Evolutionary conservation across 2,329 filamentous ascomycete genomes (phyloP).

Genomic region (Cladorrhinum sp.): DNA sequence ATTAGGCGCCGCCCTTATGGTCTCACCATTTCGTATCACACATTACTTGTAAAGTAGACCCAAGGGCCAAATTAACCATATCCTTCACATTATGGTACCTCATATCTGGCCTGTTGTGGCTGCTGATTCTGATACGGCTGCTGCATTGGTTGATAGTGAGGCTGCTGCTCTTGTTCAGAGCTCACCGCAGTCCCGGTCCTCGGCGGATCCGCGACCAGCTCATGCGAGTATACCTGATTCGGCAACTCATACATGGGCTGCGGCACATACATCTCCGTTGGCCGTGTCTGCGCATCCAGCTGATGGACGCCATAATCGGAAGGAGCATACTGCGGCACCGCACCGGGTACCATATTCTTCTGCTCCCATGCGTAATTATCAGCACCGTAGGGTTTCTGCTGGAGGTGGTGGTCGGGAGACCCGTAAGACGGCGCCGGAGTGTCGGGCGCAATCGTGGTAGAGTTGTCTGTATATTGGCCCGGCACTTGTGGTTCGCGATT

Average conservation of each 20-base stretch:
- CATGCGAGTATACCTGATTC: slow-evolving; percentile 31
- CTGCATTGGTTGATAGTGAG: not conserved
- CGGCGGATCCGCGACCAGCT: slow-evolving; percentile 34
- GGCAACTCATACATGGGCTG: slow-evolving; percentile 34
- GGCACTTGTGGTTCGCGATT: not conserved
- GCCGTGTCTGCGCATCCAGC: slow-evolving; percentile 21
- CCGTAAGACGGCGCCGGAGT: slow-evolving; percentile 19
- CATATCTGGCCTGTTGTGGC: not conserved
- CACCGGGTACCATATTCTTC: no score
- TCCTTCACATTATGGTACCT: not conserved
- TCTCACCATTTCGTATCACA: no score
- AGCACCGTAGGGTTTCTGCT: not conserved
- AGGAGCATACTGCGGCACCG: not conserved
- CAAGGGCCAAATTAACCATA: not conserved
- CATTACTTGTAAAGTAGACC: not conserved
- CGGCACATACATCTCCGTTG: slow-evolving; percentile 30
- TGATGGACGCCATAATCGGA: slow-evolving; percentile 16
- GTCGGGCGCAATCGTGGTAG: slow-evolving; percentile 17
- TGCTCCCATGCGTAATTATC: not conserved
- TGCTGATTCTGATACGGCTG: not conserved
- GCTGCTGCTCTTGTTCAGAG: not conserved
- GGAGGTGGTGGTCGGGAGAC: slow-evolving; percentile 8
- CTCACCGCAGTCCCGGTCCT: not conserved
- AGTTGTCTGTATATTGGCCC: slow-evolving; percentile 13
- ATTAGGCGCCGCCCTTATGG: no score